These are phyloP conservation scores for Calonectria pseudoreteaudii DNA, from an alignment of 2,329 filamentous ascomycete genomes.

Conservation along the genomic window DNA sequence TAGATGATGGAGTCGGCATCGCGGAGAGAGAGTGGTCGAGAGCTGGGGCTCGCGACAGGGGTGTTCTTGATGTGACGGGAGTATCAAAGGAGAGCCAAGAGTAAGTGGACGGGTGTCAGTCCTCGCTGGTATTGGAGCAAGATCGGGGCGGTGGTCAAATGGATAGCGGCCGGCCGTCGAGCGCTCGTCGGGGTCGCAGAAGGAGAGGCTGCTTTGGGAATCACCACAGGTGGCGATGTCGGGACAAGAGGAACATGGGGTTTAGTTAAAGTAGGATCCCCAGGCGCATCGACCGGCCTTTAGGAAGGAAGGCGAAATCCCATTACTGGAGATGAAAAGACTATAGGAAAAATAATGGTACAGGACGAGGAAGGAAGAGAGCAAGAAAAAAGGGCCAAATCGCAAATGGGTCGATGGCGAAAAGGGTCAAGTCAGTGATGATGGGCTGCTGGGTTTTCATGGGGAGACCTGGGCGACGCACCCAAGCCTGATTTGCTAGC, in stretches of 20 bases:
- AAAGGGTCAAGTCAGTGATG: constrained; percentile 43
- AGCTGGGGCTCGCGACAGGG: constrained; percentile 24
- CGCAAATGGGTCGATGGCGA: constrained; percentile 44
- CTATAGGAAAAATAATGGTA: constrained; percentile 24
- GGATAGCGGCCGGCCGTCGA: constrained; percentile 29
- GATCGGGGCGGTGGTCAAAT: constrained; percentile 29
- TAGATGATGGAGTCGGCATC: constrained; percentile 62
- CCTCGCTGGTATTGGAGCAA: constrained; percentile 4
- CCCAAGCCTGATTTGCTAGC: constrained; percentile 39
- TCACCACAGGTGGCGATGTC: constrained; percentile 44
- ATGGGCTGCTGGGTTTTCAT: constrained; percentile 42
- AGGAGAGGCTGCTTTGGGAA: constrained; percentile 32
- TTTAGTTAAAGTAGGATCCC: constrained; percentile 17
- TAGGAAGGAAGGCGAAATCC: constrained; percentile 30
- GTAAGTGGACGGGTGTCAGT: neutral
- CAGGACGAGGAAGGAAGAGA: constrained; percentile 26
- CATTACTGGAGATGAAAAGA: constrained; percentile 29
- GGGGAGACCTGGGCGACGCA: constrained; percentile 34
- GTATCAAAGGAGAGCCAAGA: neutral
- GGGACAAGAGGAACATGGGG: constrained; percentile 31
- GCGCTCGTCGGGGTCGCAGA: constrained; percentile 33
- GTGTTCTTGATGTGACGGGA: neutral
- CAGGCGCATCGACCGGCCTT: constrained; percentile 36
- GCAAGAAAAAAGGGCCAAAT: constrained; percentile 32
- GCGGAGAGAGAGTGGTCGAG: constrained; percentile 30